Evolutionary conservation across 805 yeast genomes (phyloP), one percentile per base, ranked within the genome.

Genomic region (Candida mattraensis): DNA sequence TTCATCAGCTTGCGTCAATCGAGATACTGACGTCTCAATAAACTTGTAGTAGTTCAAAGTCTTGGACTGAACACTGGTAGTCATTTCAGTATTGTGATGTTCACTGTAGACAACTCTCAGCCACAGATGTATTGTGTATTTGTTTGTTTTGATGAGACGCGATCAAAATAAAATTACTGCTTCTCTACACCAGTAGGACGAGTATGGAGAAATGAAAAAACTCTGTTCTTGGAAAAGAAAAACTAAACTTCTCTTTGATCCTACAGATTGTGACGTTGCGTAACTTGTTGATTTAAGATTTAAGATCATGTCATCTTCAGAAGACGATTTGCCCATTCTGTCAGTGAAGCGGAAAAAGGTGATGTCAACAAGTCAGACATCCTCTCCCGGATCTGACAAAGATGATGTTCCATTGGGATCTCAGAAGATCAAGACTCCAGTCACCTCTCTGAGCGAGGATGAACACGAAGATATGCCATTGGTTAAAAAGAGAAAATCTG

Each of bases 281-380:
- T n/a, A n/a, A n/a, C n/a, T n/a, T n/a, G n/a, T n/a, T n/a, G n/a
- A n/a, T n/a, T n/a, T n/a, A n/a, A n/a, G n/a, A n/a, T n/a, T n/a
- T n/a, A n/a, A n/a, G n/a, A n/a, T n/a, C n/a, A 44, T 44, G 48
- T 44, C 48, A 14, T 47, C 51, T 17, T 44, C 49, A 15, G 51
- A 44, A n/a, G 51, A 47, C 18, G 48, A 47, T 26, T 18, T 24
- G 9, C 48, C 51, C 9, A 34, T 44, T 24, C 25, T 20, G 12
- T 30, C 39, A 5, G 14, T 40, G 21, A 37, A 33, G 21, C 27
- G 41, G 12, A 39, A 33, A 7, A 25, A 36, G 27, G 19, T 33
- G n/a, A 9, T 21, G 5, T 35, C 28, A 9, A 18, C 12, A 17
- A 19, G 26, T n/a, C 30, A 28, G 13, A 22, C 35, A 10, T 11